Percentiles rank a stretch among this genome's conserved stretches.
These are phyloP conservation scores for Gracilaria domingensis DNA, from an alignment of 23 red algal species.

Conservation along the genomic window DNA sequence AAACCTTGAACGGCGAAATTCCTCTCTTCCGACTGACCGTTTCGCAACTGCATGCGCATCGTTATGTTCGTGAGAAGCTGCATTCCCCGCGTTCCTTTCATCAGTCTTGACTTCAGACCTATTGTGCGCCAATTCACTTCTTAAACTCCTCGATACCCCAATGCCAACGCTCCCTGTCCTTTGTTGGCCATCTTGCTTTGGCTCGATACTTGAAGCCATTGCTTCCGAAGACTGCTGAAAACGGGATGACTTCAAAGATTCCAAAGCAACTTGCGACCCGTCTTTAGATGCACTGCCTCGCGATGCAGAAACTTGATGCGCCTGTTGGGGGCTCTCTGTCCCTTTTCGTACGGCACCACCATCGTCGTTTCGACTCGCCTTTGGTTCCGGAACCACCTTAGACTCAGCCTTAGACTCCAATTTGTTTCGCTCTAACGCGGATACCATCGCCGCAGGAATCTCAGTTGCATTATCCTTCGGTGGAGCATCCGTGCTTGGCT, in stretches of 20 bases:
- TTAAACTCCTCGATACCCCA: background rate
- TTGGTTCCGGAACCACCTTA: background rate
- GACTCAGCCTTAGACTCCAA: background rate
- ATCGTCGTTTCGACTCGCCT: background rate
- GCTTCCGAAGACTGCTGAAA: background rate
- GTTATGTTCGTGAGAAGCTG: background rate
- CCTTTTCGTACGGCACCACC: background rate
- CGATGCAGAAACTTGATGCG: background rate
- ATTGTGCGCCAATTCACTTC: background rate
- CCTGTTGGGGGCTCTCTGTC: background rate
- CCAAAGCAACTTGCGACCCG: background rate
- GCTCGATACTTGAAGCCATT: background rate
- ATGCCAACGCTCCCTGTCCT: background rate
- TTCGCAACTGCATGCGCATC: background rate
- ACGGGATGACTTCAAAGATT: background rate
- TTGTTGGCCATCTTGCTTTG: background rate
- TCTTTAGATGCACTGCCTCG: background rate
- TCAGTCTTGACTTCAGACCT: background rate
- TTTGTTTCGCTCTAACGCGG: background rate
- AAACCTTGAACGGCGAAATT: constrained; percentile 2
- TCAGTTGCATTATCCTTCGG: background rate
- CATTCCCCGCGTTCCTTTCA: background rate
- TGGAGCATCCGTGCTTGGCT: background rate
- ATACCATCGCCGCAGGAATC: background rate
- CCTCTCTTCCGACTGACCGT: background rate